A percentile compares a stretch with the other conserved stretches of the same genome.
phyloP scores from a whole-genome alignment of 495 filamentous ascomycete genomes.

The Podospora pseudoanserina region DNA sequence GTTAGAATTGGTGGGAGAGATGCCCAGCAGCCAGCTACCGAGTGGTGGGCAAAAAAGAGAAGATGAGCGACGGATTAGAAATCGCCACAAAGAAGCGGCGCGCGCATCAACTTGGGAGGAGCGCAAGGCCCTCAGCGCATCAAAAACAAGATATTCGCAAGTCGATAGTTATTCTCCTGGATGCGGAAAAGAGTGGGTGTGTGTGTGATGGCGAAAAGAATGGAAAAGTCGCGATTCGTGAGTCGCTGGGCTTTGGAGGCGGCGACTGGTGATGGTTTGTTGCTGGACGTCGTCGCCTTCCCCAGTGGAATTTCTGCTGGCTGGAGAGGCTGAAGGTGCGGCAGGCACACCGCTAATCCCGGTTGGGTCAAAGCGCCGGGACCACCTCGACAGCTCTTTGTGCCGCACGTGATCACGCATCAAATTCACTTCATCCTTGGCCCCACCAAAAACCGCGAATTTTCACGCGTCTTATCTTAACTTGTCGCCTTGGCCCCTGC shows the following conservation, averaged over 20 bases:
- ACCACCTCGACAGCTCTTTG: background rate
- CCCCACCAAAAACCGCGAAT: background rate
- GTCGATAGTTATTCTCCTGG: background rate
- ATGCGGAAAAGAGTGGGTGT: background rate
- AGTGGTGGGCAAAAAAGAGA: too few species aligned
- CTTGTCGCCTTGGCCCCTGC: too few species aligned
- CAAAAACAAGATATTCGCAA: constrained; percentile 6
- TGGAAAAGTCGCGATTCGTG: constrained; percentile 11
- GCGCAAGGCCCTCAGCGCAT: constrained; percentile 23
- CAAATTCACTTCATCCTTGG: background rate
- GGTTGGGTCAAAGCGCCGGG: constrained; percentile 3
- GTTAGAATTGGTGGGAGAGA: background rate
- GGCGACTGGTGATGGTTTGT: constrained; percentile 13
- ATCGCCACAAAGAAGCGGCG: constrained; percentile 27
- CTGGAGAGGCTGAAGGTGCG: constrained; percentile 30
- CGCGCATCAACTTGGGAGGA: constrained; percentile 29
- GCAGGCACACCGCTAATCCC: constrained; percentile 16
- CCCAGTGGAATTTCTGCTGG: constrained; percentile 25
- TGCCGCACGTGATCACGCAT: background rate
- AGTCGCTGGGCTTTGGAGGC: constrained; percentile 7
- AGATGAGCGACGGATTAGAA: constrained; percentile 18
- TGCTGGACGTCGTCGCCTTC: constrained; percentile 1
- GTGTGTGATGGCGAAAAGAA: constrained; percentile 4
- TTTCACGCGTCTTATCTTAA: too few species aligned
- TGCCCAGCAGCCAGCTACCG: background rate